Percentiles rank a stretch among this genome's conserved stretches.
Evolutionary conservation across 176 grass and related monocot genomes (phyloP).

Genomic region (Canna indica): DNA sequence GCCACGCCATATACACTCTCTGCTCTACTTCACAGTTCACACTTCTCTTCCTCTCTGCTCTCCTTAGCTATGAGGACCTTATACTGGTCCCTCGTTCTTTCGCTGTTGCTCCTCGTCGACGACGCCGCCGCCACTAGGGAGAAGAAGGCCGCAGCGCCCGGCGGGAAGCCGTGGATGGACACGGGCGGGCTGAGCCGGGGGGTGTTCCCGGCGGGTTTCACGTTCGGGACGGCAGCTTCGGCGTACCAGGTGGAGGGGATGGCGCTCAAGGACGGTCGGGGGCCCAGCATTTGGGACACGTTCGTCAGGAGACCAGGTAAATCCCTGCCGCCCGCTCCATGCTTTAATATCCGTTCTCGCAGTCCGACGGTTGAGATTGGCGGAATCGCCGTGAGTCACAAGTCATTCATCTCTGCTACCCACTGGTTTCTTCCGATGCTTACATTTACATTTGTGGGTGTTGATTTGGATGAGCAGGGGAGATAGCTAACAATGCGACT

Average conservation of each 20-base stretch:
- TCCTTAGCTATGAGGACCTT: not conserved
- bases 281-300: slow-evolving; percentile 20
- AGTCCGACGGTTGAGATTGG: too few species aligned
- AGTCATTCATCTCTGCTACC: not conserved
- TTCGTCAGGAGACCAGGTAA: slow-evolving; percentile 12
- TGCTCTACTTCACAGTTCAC: not conserved
- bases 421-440: too few species aligned
- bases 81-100: not conserved
- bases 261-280: slow-evolving; percentile 18
- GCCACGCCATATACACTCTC: not conserved
- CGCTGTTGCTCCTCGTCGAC: not conserved
- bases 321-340: not conserved
- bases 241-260: slow-evolving; percentile 22
- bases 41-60: not conserved
- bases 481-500: slow-evolving; percentile 22
- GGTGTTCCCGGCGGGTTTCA: slow-evolving; percentile 16
- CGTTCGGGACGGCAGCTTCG: slow-evolving; percentile 17
- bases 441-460: too few species aligned
- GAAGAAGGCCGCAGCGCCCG: not conserved
- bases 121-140: not conserved
- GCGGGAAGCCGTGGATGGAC: not conserved
- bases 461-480: not conserved
- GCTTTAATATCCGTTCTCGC: not conserved
- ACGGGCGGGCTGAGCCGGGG: slow-evolving; percentile 14
- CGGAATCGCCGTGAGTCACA: not conserved